Conservation (phyloP, 345 rosid species). For the Salix brachista region DNA sequence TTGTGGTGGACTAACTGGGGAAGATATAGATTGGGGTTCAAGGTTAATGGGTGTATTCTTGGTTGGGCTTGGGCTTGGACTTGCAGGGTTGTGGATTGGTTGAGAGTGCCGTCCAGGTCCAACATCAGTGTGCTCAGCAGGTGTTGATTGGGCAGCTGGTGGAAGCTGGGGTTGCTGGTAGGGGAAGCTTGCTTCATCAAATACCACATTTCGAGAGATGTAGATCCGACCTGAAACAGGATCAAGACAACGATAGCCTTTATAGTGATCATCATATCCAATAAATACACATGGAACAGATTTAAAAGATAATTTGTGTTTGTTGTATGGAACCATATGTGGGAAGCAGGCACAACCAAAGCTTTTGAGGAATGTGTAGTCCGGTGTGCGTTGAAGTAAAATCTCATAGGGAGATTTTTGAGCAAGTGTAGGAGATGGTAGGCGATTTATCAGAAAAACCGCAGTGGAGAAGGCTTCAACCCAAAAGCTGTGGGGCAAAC, state of each 20-base stretch:
- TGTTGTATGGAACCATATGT: not conserved
- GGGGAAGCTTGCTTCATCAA: not conserved
- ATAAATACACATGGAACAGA: not conserved
- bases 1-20: not conserved
- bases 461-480: not conserved
- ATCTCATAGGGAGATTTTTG: not conserved
- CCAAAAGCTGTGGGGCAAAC: not conserved
- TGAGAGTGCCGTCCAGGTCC: rapidly evolving
- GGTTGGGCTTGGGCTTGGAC: no score
- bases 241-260: not conserved
- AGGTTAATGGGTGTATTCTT: not conserved
- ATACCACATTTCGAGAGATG: not conserved
- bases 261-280: not conserved
- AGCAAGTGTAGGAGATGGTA: not conserved
- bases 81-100: no score
- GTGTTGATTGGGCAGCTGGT: not conserved
- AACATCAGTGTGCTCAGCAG: no score
- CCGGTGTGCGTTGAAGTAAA: not conserved
- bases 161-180: not conserved
- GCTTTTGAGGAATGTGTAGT: not conserved
- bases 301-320: no score
- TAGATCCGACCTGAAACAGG: not conserved
- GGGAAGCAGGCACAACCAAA: not conserved
- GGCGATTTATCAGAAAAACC: not conserved
- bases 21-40: rapidly evolving